Base-by-base conservation (phyloP, 2,329 filamentous ascomycete species). In the Aspergillus neoniger region DNA sequence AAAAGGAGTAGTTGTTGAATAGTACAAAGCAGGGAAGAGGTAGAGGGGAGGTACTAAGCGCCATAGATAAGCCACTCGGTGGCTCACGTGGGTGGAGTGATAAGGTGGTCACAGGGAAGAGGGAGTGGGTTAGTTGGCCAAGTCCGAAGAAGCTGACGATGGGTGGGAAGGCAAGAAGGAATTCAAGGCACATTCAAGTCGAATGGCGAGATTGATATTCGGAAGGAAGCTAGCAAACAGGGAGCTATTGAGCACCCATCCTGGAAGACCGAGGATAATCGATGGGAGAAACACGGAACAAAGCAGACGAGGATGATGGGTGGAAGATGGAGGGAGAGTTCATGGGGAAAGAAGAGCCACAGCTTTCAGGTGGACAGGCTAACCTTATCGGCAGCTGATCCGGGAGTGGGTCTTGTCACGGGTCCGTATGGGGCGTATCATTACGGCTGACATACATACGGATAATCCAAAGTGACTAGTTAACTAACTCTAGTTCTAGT, bases 231-330 rank as follows among this genome's bases (percentile, higher is more conserved):
- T 36, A 36, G 32, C 32, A 36, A 17, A 17, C 8, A 44, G 17
- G 55, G 32, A 50, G 32, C 43, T 62, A 65, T 61, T 64, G 61
- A 65, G 25, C 30, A 52, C 55, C 63, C 59, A 61, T 61, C 50
- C 44, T 47, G 58, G 57, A 54, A 39, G 28, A 30, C 41, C 5
- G 38, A 49, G 23, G 39, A 57, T 17, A 54, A 49, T 58, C 48
- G 38, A 28, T 12, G 19, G n/a, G 52, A 15, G 36, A 25, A 32
- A 28, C 15, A 43, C 38, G 39, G 39, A 47, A 55, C 53, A 47
- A 55, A 47, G 25, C 43, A 44, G 38, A 55, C 39, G 48, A 38
- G 38, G 51, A 48, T 25, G 48, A 58, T 19, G 44, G 44, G 25
- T 28, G 25, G 25, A 8, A 36, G 32, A 36, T 36, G 32, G 32